Evolutionary conservation across 768 basidiomycete genomes (phyloP), one percentile per base, ranked within the genome.

Genomic region (Kwoniella shandongensis): DNA sequence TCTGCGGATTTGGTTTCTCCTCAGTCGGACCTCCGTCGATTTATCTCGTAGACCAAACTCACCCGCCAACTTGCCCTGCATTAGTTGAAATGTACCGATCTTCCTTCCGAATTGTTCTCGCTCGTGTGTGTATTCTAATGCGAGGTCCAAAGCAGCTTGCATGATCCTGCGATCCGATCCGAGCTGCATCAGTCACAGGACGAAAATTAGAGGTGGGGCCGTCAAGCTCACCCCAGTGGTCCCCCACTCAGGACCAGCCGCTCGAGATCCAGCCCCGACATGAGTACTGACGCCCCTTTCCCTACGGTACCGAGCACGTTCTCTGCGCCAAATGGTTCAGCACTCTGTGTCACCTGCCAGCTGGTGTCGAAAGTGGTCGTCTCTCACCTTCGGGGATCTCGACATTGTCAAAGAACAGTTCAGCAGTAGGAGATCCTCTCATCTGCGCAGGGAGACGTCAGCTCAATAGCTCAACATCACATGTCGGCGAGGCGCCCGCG

Each of bases 341-440:
- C 8, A 8, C 26, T 23, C 8, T n/a, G 32, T 45, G 44, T 39
- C 62, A 45, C 44, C 32, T 39, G 22, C 27, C 18, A 30, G 17
- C 3, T 13, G 15, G 17, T 0, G 5, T 12, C 51, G 17, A 49
- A 10, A 11, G n/a, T 32, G 26, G 13, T 10, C 5, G 4, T 22
- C 25, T 44, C 69, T 46, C 52, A 91, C 91, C 88, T 71, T 88
- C 85, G 1, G 93, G 91, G 3, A 97, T 88, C 65, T 87, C 83
- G 65, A 91, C 93, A 65, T 90, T 82, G 63, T 94, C 89, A 57
- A 97, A 96, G 18, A 93, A 85, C 22, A 96, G 79, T 72, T 97
- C 93, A 62, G 90, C 91, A 2, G 93, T 97, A 66, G 96, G 91
- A 58, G 88, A 90, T 36, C 93, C 93, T 66, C 93, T 80, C 93